Percentiles rank a stretch among this genome's conserved stretches.
phyloP scores from a whole-genome alignment of 176 grass and related monocot species.

The Hsuehochloa calcarea region DNA sequence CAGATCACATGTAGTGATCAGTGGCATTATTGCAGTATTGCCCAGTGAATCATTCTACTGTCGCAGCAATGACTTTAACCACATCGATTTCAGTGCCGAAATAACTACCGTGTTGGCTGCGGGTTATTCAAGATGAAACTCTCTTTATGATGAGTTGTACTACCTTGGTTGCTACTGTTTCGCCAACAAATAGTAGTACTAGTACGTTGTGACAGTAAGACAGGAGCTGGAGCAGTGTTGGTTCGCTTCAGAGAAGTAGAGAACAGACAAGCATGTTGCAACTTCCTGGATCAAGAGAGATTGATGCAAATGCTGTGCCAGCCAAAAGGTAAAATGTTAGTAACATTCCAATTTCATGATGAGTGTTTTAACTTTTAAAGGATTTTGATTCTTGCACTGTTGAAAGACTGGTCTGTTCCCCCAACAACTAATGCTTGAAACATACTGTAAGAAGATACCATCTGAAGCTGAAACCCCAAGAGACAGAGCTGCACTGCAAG shows the following conservation, averaged over 20 bases:
- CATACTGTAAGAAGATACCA: constrained; percentile 4
- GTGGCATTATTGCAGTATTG: constrained; percentile 23
- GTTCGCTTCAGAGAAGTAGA: constrained; percentile 1
- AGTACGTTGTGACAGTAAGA: constrained; percentile 12
- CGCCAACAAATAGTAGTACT: not conserved
- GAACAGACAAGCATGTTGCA: constrained; percentile 13
- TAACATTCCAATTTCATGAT: not conserved
- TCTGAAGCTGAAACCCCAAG: constrained; percentile 14
- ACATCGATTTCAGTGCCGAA: not conserved
- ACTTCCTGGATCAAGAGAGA: not conserved
- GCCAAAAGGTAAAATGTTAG: not conserved
- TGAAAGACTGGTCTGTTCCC: constrained; percentile 29
- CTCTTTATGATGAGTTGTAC: not conserved
- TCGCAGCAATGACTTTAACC: not conserved
- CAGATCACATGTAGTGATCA: not conserved
- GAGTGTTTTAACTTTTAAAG: not conserved
- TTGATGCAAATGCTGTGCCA: not conserved
- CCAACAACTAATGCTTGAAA: constrained; percentile 30
- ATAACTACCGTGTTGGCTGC: constrained; percentile 10
- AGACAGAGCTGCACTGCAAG: not conserved
- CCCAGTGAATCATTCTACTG: constrained; percentile 31
- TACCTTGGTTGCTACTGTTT: not conserved
- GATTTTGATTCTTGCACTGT: constrained; percentile 9
- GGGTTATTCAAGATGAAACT: not conserved
- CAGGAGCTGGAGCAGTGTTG: constrained; percentile 5